A percentile compares a stretch with the other conserved stretches of the same genome.
These are phyloP conservation scores for Phytophthora europaea DNA, from an alignment of 352 stramenopile genomes.

Conservation along the genomic window DNA sequence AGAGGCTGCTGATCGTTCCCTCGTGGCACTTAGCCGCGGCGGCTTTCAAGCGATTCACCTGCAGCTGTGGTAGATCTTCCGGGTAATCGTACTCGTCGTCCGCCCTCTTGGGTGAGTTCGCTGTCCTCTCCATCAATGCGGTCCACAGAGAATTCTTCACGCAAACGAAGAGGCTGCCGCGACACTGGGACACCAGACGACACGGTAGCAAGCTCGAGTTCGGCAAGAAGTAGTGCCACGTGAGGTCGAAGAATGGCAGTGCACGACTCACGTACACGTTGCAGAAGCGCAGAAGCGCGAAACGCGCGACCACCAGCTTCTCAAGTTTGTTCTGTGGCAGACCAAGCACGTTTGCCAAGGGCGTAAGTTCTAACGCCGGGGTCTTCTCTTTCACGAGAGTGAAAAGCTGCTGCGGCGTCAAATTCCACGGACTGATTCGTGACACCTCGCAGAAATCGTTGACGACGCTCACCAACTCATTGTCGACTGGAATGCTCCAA, in stretches of 20 bases:
- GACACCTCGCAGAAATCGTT: conserved; percentile 70
- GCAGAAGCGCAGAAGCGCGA: conserved; percentile 77
- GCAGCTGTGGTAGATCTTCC: conserved; percentile 85
- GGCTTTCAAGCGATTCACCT: conserved; percentile 89
- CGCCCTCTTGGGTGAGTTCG: conserved; percentile 77
- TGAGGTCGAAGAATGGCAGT: conserved; percentile 83
- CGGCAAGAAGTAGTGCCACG: conserved; percentile 76
- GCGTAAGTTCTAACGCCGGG: conserved; percentile 20
- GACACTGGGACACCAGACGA: conserved; percentile 65
- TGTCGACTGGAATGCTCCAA: conserved; percentile 59
- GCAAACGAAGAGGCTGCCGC: conserved; percentile 75
- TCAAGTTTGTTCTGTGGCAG: conserved; percentile 21
- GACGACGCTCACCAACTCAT: conserved; percentile 47
- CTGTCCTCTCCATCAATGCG: conserved; percentile 75
- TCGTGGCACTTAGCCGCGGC: conserved; percentile 81
- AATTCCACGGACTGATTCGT: conserved; percentile 71
- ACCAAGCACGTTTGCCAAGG: conserved; percentile 14
- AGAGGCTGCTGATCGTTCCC: conserved; percentile 69
- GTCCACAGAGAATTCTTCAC: conserved; percentile 87
- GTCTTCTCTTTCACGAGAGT: conserved; percentile 42
- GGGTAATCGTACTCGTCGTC: conserved; percentile 95
- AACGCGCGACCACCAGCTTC: conserved; percentile 53
- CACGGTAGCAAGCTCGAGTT: conserved; percentile 42
- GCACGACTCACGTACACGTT: conserved; percentile 80
- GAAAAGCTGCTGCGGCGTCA: conserved; percentile 51